Conservation (phyloP, 2,329 filamentous ascomycete species). For the Cercospora sp. region DNA sequence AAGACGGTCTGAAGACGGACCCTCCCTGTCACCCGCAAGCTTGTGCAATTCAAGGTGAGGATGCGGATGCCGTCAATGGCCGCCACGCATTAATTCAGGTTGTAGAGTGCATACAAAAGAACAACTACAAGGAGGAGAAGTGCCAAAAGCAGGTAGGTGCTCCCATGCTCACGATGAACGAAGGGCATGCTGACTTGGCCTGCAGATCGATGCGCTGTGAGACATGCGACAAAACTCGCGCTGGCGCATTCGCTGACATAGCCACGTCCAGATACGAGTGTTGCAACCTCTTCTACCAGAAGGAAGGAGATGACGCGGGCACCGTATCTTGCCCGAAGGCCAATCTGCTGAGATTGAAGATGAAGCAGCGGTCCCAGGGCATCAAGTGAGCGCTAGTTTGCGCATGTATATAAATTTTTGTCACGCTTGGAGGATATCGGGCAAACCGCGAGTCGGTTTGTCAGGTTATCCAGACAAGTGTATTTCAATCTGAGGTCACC, state of each 20-base stretch:
- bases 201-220: slow-evolving; percentile 70
- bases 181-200: slow-evolving; percentile 20
- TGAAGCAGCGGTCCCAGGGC: slow-evolving; percentile 68
- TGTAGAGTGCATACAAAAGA: slow-evolving; percentile 69
- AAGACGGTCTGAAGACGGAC: slow-evolving; percentile 70
- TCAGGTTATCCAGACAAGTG: slow-evolving; percentile 57
- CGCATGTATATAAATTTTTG: slow-evolving; percentile 28
- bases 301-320: slow-evolving; percentile 72
- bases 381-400: slow-evolving; percentile 23
- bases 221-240: background rate
- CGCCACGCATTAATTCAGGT: background rate
- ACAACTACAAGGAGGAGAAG: slow-evolving; percentile 80
- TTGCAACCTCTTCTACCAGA: slow-evolving; percentile 83
- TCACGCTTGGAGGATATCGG: slow-evolving; percentile 48
- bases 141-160: slow-evolving; percentile 61
- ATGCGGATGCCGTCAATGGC: background rate
- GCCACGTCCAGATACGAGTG: slow-evolving; percentile 67
- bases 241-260: background rate
- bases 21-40: slow-evolving; percentile 85
- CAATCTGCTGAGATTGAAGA: slow-evolving; percentile 73
- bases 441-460: slow-evolving; percentile 32
- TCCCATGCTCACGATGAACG: background rate
- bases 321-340: slow-evolving; percentile 85
- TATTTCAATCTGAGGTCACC: slow-evolving; percentile 80
- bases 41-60: slow-evolving; percentile 83